phyloP scores from a whole-genome alignment of 176 grass and related monocot genomes.

The bread wheat (Triticum aestivum) region DNA sequence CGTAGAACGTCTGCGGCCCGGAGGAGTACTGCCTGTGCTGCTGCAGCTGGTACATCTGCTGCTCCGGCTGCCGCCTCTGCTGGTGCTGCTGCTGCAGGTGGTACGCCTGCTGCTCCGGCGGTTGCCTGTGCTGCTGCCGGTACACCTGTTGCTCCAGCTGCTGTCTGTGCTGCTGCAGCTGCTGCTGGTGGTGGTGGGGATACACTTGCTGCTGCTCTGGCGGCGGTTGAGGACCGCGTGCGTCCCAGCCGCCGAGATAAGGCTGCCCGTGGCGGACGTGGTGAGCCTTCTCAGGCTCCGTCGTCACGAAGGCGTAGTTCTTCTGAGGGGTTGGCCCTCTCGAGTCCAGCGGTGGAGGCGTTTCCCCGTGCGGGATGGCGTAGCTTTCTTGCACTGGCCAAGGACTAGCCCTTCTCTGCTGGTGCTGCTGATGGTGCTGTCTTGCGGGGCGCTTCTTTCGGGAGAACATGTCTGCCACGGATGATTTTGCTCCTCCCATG shows the following conservation, averaged over 20 bases:
- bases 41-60: constrained; percentile 73
- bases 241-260: constrained; percentile 53
- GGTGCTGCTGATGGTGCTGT: constrained; percentile 55
- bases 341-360: constrained; percentile 58
- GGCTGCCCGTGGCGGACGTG: constrained; percentile 50
- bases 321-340: constrained; percentile 70
- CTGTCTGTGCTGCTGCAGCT: neutral
- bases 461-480: constrained; percentile 54
- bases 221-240: constrained; percentile 32
- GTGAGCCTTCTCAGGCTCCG: constrained; percentile 79
- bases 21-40: constrained; percentile 85
- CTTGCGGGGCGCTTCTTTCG: constrained; percentile 49
- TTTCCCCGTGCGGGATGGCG: constrained; percentile 73
- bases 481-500: constrained; percentile 71
- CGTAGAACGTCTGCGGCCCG: constrained; percentile 77
- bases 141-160: constrained; percentile 58
- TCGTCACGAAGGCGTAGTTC: constrained; percentile 81
- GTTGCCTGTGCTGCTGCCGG: constrained; percentile 34
- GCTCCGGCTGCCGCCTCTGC: constrained; percentile 42
- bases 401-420: constrained; percentile 36
- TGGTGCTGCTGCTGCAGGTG: constrained; percentile 28
- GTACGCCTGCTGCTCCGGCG: constrained; percentile 53
- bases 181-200: constrained; percentile 39
- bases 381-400: constrained; percentile 87
- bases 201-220: constrained; percentile 50